These are phyloP conservation scores for Lunularia cruciata DNA, from an alignment of 225 moss, liverwort and hornwort species.

Conservation along the genomic window DNA sequence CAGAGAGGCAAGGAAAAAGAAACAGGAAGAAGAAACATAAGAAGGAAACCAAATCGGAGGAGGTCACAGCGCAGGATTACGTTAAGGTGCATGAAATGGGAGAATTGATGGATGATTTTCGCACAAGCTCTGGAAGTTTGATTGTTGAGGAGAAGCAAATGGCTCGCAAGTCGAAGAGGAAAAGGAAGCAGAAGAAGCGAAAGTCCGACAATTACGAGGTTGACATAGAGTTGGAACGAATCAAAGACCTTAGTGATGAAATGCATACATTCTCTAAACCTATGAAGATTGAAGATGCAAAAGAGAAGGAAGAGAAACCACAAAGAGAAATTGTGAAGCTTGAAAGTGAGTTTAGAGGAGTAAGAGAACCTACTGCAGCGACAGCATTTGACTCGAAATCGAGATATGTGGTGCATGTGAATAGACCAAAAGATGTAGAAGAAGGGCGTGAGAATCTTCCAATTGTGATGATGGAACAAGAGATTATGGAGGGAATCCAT, in stretches of 20 bases:
- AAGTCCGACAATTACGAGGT: not conserved
- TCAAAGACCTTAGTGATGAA: not conserved
- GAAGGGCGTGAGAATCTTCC: conserved; percentile 72
- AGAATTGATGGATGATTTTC: not conserved
- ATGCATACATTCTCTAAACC: not conserved
- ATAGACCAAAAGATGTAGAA: conserved; percentile 69
- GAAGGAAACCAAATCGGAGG: not conserved
- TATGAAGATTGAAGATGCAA: not conserved
- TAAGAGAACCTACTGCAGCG: not conserved
- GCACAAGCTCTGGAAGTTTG: not conserved
- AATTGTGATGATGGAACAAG: conserved; percentile 99
- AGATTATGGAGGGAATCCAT: conserved; percentile 82
- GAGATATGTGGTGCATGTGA: conserved; percentile 62
- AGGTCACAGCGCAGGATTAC: not conserved
- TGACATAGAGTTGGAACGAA: not conserved
- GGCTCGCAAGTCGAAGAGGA: not conserved
- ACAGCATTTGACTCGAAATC: not conserved
- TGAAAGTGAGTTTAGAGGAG: conserved; percentile 42
- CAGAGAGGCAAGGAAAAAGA: conserved; percentile 4
- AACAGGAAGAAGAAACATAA: conserved; percentile 9
- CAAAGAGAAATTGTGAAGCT: conserved; percentile 20
- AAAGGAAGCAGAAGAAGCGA: conserved; percentile 9
- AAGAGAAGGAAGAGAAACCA: conserved; percentile 3
- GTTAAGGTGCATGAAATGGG: conserved; percentile 6
- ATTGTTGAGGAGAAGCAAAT: not conserved